Conservation (phyloP, 2,329 filamentous ascomycete species). For the Ilyonectria destructans region DNA sequence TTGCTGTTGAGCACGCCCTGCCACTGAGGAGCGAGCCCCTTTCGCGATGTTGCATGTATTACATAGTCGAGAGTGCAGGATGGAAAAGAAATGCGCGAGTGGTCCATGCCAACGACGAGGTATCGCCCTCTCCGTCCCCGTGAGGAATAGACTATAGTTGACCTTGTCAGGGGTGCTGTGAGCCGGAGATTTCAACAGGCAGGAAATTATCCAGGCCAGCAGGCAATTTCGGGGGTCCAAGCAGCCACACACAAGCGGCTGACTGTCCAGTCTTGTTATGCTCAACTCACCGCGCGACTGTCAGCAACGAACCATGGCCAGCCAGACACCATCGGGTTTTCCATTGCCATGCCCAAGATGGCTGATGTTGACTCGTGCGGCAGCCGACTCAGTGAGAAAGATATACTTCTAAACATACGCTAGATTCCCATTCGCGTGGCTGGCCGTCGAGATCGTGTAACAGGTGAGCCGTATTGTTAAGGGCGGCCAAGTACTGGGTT, state of each 20-base stretch:
- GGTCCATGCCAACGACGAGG: constrained; percentile 13
- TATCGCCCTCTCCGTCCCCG: constrained; percentile 8
- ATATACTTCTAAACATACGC: no score
- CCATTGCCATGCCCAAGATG: background rate
- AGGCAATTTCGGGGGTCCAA: constrained; percentile 45
- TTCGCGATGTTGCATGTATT: constrained; percentile 3
- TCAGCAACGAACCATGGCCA: background rate
- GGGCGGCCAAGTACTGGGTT: constrained; percentile 4
- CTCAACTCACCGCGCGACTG: background rate
- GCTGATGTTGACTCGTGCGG: constrained; percentile 8
- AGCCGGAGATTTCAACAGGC: constrained; percentile 36
- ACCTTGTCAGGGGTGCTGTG: constrained; percentile 35
- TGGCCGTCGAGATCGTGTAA: constrained; percentile 8
- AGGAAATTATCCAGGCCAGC: constrained; percentile 42
- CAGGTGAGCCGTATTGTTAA: background rate
- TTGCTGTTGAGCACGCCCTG: constrained; percentile 1
- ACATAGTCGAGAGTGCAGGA: background rate
- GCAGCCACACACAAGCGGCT: constrained; percentile 28
- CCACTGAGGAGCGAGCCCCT: constrained; percentile 7
- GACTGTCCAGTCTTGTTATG: constrained; percentile 1
- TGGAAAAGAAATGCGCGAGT: background rate
- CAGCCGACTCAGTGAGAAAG: constrained; percentile 2
- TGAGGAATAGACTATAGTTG: constrained; percentile 2
- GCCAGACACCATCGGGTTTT: no score
- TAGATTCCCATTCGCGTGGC: background rate